These are phyloP conservation scores for Trichoderma arundinaceum DNA, from an alignment of 2,329 filamentous ascomycete genomes.

Conservation along the genomic window DNA sequence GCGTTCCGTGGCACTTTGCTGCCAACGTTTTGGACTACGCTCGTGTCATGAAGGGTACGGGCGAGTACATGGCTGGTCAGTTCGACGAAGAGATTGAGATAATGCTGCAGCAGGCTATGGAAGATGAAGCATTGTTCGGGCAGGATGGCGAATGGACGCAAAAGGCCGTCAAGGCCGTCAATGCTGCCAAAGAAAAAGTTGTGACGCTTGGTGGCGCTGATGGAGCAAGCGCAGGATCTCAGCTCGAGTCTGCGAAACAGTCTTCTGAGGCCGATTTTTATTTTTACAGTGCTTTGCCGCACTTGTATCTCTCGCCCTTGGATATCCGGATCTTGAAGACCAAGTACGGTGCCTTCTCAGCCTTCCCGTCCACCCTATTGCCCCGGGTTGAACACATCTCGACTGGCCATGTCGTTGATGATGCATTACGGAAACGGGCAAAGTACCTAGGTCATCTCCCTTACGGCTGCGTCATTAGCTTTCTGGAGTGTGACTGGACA, in stretches of 20 bases:
- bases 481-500: slow-evolving; percentile 94
- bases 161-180: slow-evolving; percentile 78
- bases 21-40: slow-evolving; percentile 95
- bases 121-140: slow-evolving; percentile 89
- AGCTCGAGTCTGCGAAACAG: slow-evolving; percentile 36
- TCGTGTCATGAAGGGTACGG: slow-evolving; percentile 91
- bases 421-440: slow-evolving; percentile 78
- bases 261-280: slow-evolving; percentile 65
- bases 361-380: slow-evolving; percentile 83
- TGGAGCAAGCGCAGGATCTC: slow-evolving; percentile 34
- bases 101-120: slow-evolving; percentile 76
- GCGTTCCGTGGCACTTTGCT: slow-evolving; percentile 93
- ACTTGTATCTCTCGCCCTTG: slow-evolving; percentile 87
- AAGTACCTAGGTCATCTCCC: slow-evolving; percentile 89
- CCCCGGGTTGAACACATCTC: slow-evolving; percentile 89
- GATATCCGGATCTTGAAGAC: slow-evolving; percentile 93
- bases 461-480: slow-evolving; percentile 87
- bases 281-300: slow-evolving; percentile 86
- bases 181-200: slow-evolving; percentile 76
- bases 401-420: slow-evolving; percentile 85
- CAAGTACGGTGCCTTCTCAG: slow-evolving; percentile 80
- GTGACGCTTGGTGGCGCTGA: slow-evolving; percentile 49
- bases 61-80: slow-evolving; percentile 83
- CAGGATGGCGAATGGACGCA: slow-evolving; percentile 93
- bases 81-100: slow-evolving; percentile 79